A percentile compares a stretch with the other conserved stretches of the same genome.
phyloP scores from a whole-genome alignment of 441 rosid species.

The Adansonia grandidieri region DNA sequence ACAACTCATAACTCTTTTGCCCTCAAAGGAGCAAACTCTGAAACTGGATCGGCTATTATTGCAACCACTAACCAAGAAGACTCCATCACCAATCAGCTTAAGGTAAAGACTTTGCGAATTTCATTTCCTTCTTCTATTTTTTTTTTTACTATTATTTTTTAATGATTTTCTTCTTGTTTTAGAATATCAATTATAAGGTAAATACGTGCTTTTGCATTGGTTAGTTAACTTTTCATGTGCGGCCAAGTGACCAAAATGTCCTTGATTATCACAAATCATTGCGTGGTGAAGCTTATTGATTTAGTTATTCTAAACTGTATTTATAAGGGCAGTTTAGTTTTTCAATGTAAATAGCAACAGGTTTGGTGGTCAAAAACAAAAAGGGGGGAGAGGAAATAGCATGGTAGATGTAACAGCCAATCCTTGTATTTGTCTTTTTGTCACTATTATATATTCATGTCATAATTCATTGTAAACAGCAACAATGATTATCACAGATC shows the following conservation, averaged over 20 bases:
- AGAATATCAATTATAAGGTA: not conserved
- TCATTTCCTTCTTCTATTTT: not conserved
- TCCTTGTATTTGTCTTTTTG: no score
- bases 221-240: not conserved
- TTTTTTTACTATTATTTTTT: not conserved
- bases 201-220: not conserved
- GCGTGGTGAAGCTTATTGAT: not conserved
- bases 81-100: conserved; percentile 75
- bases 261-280: not conserved
- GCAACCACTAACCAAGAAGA: conserved; percentile 88
- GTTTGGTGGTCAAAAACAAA: not conserved
- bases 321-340: conserved; percentile 12
- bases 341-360: not conserved
- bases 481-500: not conserved
- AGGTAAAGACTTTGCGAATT: conserved; percentile 41
- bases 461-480: no score
- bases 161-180: not conserved
- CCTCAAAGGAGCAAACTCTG: conserved; percentile 47
- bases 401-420: not conserved
- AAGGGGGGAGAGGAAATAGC: not conserved
- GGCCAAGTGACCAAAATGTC: not conserved
- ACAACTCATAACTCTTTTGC: conserved; percentile 90
- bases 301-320: not conserved
- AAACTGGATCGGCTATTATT: conserved; percentile 47
- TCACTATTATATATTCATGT: no score